Evolutionary conservation across 2,329 filamentous ascomycete genomes (phyloP), one percentile per base, ranked within the genome.

Genomic region (Hymenoscyphus fructigenus): DNA sequence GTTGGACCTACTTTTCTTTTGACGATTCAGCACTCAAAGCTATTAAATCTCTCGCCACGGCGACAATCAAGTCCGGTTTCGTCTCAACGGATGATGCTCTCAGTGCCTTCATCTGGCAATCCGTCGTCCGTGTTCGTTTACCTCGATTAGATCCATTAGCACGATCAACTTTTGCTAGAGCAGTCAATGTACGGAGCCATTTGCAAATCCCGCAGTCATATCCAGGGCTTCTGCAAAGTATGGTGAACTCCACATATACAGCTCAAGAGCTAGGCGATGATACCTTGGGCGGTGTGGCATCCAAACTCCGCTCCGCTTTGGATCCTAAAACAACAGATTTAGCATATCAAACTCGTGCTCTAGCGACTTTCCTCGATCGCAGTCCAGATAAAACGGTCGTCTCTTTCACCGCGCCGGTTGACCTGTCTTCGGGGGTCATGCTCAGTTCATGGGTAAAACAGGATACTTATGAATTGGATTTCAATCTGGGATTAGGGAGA

Each of bases 381-480:
- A 65, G 72, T 2, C 62, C 73, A 0, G 79, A 82, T 61, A 81
- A 79, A 64, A 73, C 65, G 0, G 65, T 53, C 0, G 67, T 79
- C n/a, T 75, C 75, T 0, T 66, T 81, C 3, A 76, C 74, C 1
- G 77, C 76, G 0, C 72, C 68, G 3, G 61, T 81, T 2, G 76
- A 82, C 34, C 67, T 76, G 0, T 71, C 78, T 0, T 72, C 70
- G 0, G 82, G 85, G 47, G 73, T 86, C 2, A 80, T 82, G 76
- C 66, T 87, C 5, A 85, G 82, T 64, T 86, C 83, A 0, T 87
- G 84, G 84, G 78, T 79, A 0, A 82, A 82, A 60, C 71, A 83
- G 2, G 73, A 78, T 38, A 50, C 36, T 38, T 65, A 65, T 56
- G 61, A 66, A 9, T 29, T 66, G 15, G 64, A 63, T 58, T 66